Evolutionary conservation across 2,329 filamentous ascomycete genomes (phyloP).

Genomic region (Sordariomycetes sp.): DNA sequence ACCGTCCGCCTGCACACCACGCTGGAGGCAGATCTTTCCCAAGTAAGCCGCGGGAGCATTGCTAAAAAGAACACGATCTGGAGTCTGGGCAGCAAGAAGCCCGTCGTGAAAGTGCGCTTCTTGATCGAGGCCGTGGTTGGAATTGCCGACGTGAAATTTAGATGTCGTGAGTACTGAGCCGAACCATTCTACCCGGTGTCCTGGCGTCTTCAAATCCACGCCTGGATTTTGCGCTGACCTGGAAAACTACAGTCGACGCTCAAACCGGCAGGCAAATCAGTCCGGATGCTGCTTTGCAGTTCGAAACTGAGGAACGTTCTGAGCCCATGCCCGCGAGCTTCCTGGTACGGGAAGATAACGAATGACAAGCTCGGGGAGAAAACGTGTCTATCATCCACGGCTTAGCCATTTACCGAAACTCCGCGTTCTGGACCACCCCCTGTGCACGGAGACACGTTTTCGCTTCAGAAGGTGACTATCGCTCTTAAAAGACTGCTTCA

Average conservation of each 20-base stretch:
- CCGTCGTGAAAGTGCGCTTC: background rate
- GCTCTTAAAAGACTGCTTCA: too few relatives aligned
- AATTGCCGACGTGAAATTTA: background rate
- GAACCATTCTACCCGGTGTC: background rate
- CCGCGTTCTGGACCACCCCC: too few relatives aligned
- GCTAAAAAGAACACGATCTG: background rate
- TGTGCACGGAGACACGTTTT: too few relatives aligned
- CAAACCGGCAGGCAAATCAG: background rate
- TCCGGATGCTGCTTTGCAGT: background rate
- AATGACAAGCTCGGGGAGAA: background rate
- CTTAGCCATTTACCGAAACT: too few relatives aligned
- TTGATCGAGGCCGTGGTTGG: background rate
- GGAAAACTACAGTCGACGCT: background rate
- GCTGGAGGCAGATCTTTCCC: background rate
- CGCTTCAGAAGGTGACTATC: too few relatives aligned
- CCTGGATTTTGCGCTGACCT: background rate
- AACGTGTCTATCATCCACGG: too few relatives aligned
- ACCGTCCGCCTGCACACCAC: background rate
- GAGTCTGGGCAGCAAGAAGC: background rate
- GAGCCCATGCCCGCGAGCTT: background rate
- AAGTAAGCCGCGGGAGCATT: background rate
- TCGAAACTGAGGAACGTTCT: background rate
- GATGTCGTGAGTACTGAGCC: background rate
- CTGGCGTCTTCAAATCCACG: background rate
- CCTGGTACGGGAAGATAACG: background rate